Evolutionary conservation across 768 basidiomycete species (phyloP), one percentile per base, ranked within the genome.

Genomic region (Boletus sp.): DNA sequence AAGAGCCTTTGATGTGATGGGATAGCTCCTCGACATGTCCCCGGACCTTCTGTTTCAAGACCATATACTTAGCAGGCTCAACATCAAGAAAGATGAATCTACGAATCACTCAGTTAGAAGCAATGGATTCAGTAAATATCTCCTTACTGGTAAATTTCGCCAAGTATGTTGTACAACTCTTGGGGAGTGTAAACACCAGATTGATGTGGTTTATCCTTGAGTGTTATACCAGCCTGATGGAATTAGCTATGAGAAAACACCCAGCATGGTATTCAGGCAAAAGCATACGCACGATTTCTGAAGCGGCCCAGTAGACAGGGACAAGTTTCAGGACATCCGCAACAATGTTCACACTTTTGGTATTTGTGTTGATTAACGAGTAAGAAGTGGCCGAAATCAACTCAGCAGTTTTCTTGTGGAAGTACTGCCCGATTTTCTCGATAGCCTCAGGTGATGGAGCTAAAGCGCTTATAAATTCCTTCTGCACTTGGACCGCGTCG

Each of bases 51-150:
- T 75, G 70, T 58, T 80, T 76, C 23, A 83, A 63, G 21, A 79
- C 74, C 79, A 85, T 79, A 29, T 83, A 69, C 60, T 83, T 81
- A 1, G 80, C 74, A 2, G 79, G 64, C 48, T 88, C 87, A 21
- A 83, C 73, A 48, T 90, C 83, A 33, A 91, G 77, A 82, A 92
- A 93, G 54, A 93, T 72, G 66, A 80, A 90, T 39, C 89, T 91
- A 58, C 5, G 2, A 21, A 27, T 19, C 11, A 32, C 17, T 50
- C n/a, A 53, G n/a, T 50, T 32, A 23, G 23, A 45, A 25, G 25
- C 42, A 19, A n/a, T 30, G 5, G 29, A 15, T 37, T 19, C 27
- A 11, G 4, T 6, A 15, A 10, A 10, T 27, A 8, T n/a, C 35
- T 32, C 19, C 70, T 60, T 27, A 89, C 84, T 81, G 71, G 68